Evolutionary conservation across 257 asterid species (phyloP), one percentile per base, ranked within the genome.

Genomic region (Echites panduratus): DNA sequence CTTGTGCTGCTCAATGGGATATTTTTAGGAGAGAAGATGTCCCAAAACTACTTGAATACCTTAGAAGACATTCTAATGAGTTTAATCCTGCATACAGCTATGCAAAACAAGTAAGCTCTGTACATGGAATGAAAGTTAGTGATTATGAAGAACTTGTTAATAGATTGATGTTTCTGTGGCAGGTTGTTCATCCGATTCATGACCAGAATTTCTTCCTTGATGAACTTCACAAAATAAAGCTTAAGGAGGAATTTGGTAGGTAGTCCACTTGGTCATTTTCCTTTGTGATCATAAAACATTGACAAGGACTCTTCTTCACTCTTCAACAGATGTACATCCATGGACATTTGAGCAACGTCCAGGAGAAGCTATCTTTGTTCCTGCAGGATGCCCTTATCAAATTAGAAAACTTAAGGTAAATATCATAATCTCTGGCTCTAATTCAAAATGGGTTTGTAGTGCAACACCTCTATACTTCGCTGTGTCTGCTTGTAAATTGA

Each of bases 311-410:
- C 57, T 45, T 61, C 68, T 75, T 50, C 35, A 49, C 22, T 45
- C 78, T 79, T 75, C 75, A 79, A 80, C 82, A 95, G 99, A 82
- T 79, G 84, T 95, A 75, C 89, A 92, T 76, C 97, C 98, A 56
- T 95, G 98, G 98, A 89, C 87, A 24, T 89, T 92, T 80, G 90
- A 89, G 79, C 99, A 95, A 71, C 82, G 72, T 71, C 79, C 86
- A 29, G 98, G 98, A 56, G 97, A 95, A 83, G 99, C 98, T 80
- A 76, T 95, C 83, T 84, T 92, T 84, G 78, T 95, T 85, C 99
- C 99, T 59, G 99, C 97, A 73, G 99, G 99, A 77, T 95, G 99
- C 73, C 99, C 99, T 19, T 95, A 90, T 78, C 99, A 95, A 83
- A 81, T 88, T 72, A 87, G 87, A 82, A 91, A 85, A 82, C 78